Base-by-base conservation (phyloP, 805 yeast genomes). In the Saccharomycopsis sp. region DNA sequence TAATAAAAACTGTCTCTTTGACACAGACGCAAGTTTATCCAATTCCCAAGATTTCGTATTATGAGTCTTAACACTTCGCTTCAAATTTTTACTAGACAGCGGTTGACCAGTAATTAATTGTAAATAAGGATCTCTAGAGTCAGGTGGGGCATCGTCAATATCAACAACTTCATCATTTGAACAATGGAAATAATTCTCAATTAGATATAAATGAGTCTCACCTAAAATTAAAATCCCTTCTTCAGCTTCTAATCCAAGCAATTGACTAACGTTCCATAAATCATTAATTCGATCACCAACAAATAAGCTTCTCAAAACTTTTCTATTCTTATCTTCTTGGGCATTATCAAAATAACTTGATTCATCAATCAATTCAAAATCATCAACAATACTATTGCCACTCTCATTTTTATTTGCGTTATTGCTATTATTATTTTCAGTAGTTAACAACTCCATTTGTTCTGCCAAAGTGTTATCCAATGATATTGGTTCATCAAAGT, bases 221-320 rank as follows among this genome's bases (percentile, higher is more conserved):
- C 95, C 95, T 31, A 81, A 59, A 22, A 87, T 82, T 59, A 87
- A 63, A 31, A 87, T 68, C 13, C 90, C 85, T 56, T 86, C 95
- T 14, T 72, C 66, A 2, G 88, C 78, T 24, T 79, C 85, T n/a
- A 87, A 63, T 0, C 95, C 96, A 46, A 81, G 64, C 17, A 88
- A 75, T 40, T 79, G 77, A 44, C 89, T 77, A 1, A 84, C 78
- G 57, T 87, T 87, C 80, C 85, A 80, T 14, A 87, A 62, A 11
- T 75, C 75, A n/a, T 66, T 71, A 20, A 88, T 84, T 38, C 71
- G 71, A 58, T 87, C 96, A 13, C 84, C 84, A 41, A 76, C 71
- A 53, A 65, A 78, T 44, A 87, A 63, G 53, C 85, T 74, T 47
- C 89, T 70, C 17, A 86, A 62, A 1, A 87, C 81, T 55, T 81